Base-by-base conservation (phyloP, 805 yeast genomes). In the Lachancea cidri region DNA sequence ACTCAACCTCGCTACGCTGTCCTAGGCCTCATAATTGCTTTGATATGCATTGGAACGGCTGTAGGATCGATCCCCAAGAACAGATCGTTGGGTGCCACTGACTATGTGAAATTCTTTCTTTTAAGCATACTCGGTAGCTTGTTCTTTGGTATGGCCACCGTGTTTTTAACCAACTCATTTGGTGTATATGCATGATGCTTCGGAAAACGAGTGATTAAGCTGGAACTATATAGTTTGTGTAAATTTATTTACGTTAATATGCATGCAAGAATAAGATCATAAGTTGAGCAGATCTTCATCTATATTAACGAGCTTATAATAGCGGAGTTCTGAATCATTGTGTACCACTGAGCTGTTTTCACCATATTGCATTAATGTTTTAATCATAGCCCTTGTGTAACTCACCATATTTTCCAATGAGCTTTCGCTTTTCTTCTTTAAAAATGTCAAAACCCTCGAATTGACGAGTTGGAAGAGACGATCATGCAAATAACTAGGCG, bases 261-360 rank as follows among this genome's bases (percentile, higher is more conserved):
- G 17, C 30, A 20, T 17, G 24, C 16, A 32, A n/a, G n/a, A n/a
- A 11, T 15, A 11, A 29, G 24, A 17, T 46, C 44, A 57, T 35
- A 57, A 46, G 35, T 63, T 64, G 41, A 71, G 58, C 43, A 70
- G 67, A 54, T 77, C 81, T 39, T 69, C 66, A 34, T 72, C 64
- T 7, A 74, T 52, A 49, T 74, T 73, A 30, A 76, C 48, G 17
- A 74, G 47, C 41, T 57, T 58, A 42, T 55, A 57, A 33, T 57
- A 58, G 24, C 58, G 42, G 4, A 43, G 40, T 33, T 57, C 60
- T 17, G 47, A 44, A 8, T 46, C 48, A 9, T 45, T 43, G 9
- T 35, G 38, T 14, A 44, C 43, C 7, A 62, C 50, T 2, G 70
- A 55, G 8, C 66, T 66, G 17, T 54, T 53, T 19, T 61, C 60